Base-by-base conservation (phyloP, 768 basidiomycete species). In the Boletus pseudopeckii region DNA sequence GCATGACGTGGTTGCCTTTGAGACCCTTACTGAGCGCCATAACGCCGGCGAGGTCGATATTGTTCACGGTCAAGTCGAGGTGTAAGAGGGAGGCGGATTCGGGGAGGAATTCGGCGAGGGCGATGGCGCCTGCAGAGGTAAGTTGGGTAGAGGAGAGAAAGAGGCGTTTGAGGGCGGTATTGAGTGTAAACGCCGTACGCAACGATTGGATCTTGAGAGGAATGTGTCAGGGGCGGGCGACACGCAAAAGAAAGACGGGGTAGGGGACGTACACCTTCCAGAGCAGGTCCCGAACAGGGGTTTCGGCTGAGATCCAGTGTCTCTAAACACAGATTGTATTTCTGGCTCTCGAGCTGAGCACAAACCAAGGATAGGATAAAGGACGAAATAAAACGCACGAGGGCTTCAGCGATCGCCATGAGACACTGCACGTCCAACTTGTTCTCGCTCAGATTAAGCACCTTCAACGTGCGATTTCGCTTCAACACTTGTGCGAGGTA, bases 401-500 rank as follows among this genome's bases (percentile, higher is more conserved):
- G 70, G 1, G 94, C 89, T 70, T 99, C 96, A 0, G 93, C 94
- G 14, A 99, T 77, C 0, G 79, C 74, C 2, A 86, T 82, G 10
- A 99, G 75, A 49, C 92, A 91, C 9, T 79, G 74, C 1, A 90
- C 81, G 53, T 96, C 96, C 6, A 99, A 81, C 68, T 89, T 92
- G 70, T 98, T 98, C 68, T 98, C 96, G 63, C 90, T 88, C 48
- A 98, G 73, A 69, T 98, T 98, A 24, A 98, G 78, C 6, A 98
- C 86, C 71, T 96, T 97, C 41, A 98, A 76, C 4, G 96, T 98
- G 41, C 94, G 78, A 70, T 99, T 98, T 36, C 96, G 86, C 67
- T 98, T 98, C 57, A 98, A 75, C 0, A 98, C 96, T 71, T 98
- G 95, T 0, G 94, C 88, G 45, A 98, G 82, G 64, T 97, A 98